phyloP scores from a whole-genome alignment of 345 rosid genomes.

The Gossypium rotundifolium region DNA sequence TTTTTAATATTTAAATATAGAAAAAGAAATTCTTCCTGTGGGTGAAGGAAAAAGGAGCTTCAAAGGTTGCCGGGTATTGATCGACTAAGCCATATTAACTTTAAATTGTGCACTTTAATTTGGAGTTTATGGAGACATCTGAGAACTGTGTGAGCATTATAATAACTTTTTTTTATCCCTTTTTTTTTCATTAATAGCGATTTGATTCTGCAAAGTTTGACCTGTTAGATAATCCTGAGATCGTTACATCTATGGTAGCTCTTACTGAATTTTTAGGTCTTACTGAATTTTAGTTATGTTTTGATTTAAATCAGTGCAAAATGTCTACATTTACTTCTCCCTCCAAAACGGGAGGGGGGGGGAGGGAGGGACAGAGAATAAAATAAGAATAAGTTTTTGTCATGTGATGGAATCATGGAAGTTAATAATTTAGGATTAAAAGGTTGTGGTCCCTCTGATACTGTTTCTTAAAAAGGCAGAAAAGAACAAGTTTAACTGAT shows the following conservation, averaged over 20 bases:
- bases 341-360: not conserved
- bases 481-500: not conserved
- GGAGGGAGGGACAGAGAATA: not conserved
- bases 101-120: not conserved
- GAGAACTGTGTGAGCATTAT: not conserved
- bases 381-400: not conserved
- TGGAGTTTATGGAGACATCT: not conserved
- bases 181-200: not conserved
- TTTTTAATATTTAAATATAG: not conserved
- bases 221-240: not conserved
- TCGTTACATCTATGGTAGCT: not conserved
- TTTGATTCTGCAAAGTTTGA: not conserved
- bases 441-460: constrained; percentile 2
- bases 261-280: no score
- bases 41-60: not conserved
- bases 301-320: not conserved
- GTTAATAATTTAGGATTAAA: not conserved
- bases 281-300: not conserved
- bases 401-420: not conserved
- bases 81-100: not conserved
- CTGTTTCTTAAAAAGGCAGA: not conserved
- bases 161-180: not conserved
- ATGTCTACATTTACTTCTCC: not conserved
- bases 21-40: not conserved
- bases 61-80: not conserved